These are phyloP conservation scores for Phalaenopsis hybrid DNA, from an alignment of 116 monocot species.

Conservation along the genomic window DNA sequence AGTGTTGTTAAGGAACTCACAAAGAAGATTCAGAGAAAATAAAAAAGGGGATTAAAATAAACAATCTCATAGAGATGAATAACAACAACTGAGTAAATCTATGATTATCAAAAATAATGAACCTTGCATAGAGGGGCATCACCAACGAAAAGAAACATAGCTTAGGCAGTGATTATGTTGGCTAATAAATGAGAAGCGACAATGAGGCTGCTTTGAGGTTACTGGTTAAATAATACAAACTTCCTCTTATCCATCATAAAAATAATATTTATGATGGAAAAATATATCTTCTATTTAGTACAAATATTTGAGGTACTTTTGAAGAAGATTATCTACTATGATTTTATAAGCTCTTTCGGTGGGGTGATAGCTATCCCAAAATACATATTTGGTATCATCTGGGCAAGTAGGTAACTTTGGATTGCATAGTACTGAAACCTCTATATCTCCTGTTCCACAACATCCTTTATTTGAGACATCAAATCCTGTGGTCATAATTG, in stretches of 20 bases:
- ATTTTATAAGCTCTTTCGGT: conserved; percentile 33
- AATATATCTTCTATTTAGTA: not conserved
- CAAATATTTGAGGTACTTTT: conserved; percentile 9
- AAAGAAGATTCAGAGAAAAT: too few species aligned
- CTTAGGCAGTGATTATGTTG: too few species aligned
- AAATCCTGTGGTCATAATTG: conserved; percentile 23
- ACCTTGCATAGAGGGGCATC: too few species aligned
- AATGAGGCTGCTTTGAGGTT: too few species aligned
- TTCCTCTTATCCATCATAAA: not conserved
- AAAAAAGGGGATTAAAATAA: too few species aligned
- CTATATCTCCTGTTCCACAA: conserved; percentile 47
- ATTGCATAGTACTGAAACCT: conserved; percentile 40
- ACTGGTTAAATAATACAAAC: not conserved
- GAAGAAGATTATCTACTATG: not conserved
- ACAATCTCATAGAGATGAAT: too few species aligned
- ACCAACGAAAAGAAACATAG: too few species aligned
- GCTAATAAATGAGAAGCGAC: too few species aligned
- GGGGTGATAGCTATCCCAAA: conserved; percentile 61
- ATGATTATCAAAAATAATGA: too few species aligned
- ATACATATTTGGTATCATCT: conserved; percentile 36
- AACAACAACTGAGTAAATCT: too few species aligned
- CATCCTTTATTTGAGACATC: conserved; percentile 29
- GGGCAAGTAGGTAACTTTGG: conserved; percentile 12
- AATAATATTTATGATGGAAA: not conserved
- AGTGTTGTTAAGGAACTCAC: too few species aligned